phyloP scores from a whole-genome alignment of 805 yeast genomes.

The Sugiyamaella valdiviana region DNA sequence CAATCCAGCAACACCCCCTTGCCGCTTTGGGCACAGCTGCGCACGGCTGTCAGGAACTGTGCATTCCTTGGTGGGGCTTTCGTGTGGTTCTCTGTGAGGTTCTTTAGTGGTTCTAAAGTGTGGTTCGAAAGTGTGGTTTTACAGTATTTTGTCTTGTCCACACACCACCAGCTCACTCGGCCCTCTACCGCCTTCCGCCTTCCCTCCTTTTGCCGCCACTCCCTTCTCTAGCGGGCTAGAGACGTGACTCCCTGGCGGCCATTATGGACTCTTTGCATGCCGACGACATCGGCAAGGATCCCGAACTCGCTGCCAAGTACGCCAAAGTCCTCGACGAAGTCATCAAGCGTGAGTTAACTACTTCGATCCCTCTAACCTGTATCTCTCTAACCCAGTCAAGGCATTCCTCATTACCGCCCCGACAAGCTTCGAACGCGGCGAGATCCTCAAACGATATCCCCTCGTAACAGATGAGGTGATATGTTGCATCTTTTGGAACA shows the following conservation, averaged over 20 bases:
- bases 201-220: neutral
- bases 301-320: constrained; percentile 23
- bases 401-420: constrained; percentile 91
- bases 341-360: constrained; percentile 22
- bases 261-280: neutral
- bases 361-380: neutral
- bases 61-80: neutral
- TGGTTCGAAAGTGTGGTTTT: too few relatives aligned
- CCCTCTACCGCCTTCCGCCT: neutral
- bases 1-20: neutral
- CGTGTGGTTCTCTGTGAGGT: neutral
- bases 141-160: too few relatives aligned
- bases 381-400: constrained; percentile 38
- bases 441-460: constrained; percentile 78
- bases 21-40: neutral
- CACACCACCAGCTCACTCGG: too few relatives aligned
- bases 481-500: constrained; percentile 92
- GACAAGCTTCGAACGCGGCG: constrained; percentile 85
- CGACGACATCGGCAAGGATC: neutral
- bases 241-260: neutral
- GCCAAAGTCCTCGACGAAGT: constrained; percentile 27
- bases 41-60: neutral
- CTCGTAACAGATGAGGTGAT: constrained; percentile 86
- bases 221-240: neutral
- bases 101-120: too few relatives aligned